Percentiles rank a stretch among this genome's conserved stretches.
phyloP scores from a whole-genome alignment of 2,329 filamentous ascomycete genomes.

The Grosmannia clavigera region DNA sequence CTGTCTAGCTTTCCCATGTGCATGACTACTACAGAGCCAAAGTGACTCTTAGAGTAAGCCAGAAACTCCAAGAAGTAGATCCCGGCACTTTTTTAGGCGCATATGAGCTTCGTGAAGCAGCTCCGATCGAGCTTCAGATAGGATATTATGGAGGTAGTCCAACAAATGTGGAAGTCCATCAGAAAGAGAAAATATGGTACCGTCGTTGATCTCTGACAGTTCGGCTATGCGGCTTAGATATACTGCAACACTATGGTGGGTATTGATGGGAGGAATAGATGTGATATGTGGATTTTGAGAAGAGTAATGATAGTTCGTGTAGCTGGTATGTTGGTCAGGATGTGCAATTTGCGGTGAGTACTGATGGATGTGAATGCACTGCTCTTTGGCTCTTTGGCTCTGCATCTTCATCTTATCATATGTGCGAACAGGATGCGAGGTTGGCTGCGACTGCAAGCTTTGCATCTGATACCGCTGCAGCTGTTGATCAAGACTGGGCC shows the following conservation, averaged over 20 bases:
- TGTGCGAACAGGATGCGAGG: neutral
- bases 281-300: neutral
- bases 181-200: conserved; percentile 54
- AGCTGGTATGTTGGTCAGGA: neutral
- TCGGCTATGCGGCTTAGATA: conserved; percentile 53
- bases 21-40: no score
- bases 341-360: neutral
- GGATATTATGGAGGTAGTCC: conserved; percentile 28
- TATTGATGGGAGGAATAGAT: neutral
- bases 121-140: conserved; percentile 44
- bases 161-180: conserved; percentile 34
- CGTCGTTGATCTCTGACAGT: conserved; percentile 56
- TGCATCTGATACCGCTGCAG: neutral
- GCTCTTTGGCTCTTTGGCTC: neutral
- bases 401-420: neutral
- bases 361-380: neutral
- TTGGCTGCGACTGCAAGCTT: neutral
- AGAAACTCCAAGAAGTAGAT: conserved; percentile 19
- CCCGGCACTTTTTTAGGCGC: conserved; percentile 58
- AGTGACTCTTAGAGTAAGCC: neutral
- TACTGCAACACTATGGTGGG: conserved; percentile 23
- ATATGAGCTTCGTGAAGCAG: conserved; percentile 65
- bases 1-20: no score
- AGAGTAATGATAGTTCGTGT: neutral
- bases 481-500: neutral